Evolutionary conservation across 2,329 filamentous ascomycete genomes (phyloP), one percentile per base, ranked within the genome.

Genomic region (Aureobasidium sp.): DNA sequence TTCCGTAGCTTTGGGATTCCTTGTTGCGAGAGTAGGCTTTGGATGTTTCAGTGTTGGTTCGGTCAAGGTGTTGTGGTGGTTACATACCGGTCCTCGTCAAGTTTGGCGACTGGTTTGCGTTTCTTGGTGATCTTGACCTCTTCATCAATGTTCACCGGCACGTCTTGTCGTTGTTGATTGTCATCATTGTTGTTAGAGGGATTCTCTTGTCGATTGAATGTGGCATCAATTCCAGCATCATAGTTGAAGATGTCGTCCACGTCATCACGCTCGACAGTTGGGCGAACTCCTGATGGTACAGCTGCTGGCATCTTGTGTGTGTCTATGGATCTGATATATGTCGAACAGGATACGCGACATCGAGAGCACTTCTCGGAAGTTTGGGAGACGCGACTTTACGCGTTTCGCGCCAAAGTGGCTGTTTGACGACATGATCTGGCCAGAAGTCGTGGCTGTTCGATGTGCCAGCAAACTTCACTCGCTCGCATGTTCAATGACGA

Each of bases 61-160:
- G 4, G 27, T 35, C 14, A 21, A 40, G 12, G 45, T 49, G 45
- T 39, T 38, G 45, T n/a, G 14, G 47, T 34, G 19, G 38, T 10
- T 47, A 53, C 62, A 49, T 65, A 89, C 85, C 83, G 80, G 8
- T 79, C 73, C 62, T 95, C 89, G 64, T 98, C 90, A 22, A 98
- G 78, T 68, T 96, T 98, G 3, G 91, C 85, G 53, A 83, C 77
- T 1, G 90, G 88, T 57, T 83, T 79, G 30, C 83, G 79, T 62
- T 86, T 86, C 70, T 88, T 95, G 35, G 79, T 80, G 4, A 96
- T 78, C 53, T 88, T 84, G 50, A 98, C 80, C 62, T 95, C 88
- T 64, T 94, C 83, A 59, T 97, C 90, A 54, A 96, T 82, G 40
- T 90, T 90, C 2, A 65, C 65, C 63, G 25, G 37, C 51, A 60